Evolutionary conservation across 2,329 filamentous ascomycete species (phyloP), one percentile per base, ranked within the genome.

Genomic region (Stachybotrys chlorohalonatus): DNA sequence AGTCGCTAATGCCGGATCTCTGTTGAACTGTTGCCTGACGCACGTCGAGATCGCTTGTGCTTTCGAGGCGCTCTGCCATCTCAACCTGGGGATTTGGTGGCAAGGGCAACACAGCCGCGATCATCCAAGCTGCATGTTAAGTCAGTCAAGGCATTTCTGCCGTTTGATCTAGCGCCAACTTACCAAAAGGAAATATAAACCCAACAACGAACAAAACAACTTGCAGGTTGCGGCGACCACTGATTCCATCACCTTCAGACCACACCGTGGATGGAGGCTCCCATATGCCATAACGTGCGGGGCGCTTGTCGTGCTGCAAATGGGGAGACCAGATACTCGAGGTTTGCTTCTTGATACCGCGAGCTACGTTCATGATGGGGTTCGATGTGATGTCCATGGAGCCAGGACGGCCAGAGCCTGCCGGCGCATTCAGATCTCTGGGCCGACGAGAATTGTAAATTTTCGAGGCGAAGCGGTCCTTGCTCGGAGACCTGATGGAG

Each of bases 271-370:
- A 85, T 1, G 90, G 90, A 1, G 89, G 84, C 57, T 85, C 82
- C 88, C 89, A 94, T 15, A 84, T 75, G 64, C 81, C 87, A 60
- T 75, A 81, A 56, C 75, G 71, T 54, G 76, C 75, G 49, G 81
- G 76, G 15, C 84, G 75, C 55, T 81, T 78, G 64, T 91, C 87
- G 11, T 76, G 74, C 52, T 80, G 79, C 32, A 92, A 72, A 69
- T 91, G 88, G 9, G 88, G 87, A 4, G 86, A 90, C 85, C 86
- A 90, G 58, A 87, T 77, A 59, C 82, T 79, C 45, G 85, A 81
- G 53, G 77, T 75, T 61, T 79, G 78, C 66, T 80, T 78, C 60
- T 68, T 71, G 31, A 73, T 57, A 46, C 59, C 63, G 7, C 63
- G 62, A 7, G 66, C 63, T 30, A 65, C 61, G 11, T 60, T 56